Evolutionary conservation across 805 yeast genomes (phyloP).

Genomic region (Blastobotrys muscicola): DNA sequence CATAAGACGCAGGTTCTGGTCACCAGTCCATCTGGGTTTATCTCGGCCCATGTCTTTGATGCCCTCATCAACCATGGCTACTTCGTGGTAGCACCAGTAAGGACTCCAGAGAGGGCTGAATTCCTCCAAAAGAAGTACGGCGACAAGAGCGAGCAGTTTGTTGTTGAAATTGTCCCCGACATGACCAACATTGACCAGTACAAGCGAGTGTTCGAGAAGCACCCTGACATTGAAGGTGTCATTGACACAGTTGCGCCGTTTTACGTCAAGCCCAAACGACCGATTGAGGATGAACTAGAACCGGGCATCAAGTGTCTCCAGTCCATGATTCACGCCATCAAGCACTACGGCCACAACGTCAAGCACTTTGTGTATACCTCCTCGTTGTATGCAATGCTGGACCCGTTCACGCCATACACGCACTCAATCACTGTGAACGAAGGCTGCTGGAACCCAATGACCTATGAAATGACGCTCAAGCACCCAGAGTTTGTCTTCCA

Average conservation of each 20-base stretch:
- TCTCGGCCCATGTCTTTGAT: slow-evolving; percentile 39
- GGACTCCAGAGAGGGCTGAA: slow-evolving; percentile 35
- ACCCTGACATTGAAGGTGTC: slow-evolving; percentile 39
- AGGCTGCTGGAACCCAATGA: slow-evolving; percentile 19
- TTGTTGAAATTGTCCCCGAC: slow-evolving; percentile 22
- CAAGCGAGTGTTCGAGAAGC: too few relatives aligned
- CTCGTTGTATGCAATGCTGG: slow-evolving; percentile 44
- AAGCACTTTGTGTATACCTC: slow-evolving; percentile 40
- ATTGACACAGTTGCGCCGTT: slow-evolving; percentile 35
- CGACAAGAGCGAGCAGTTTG: slow-evolving; percentile 9
- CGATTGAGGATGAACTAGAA: slow-evolving; percentile 33
- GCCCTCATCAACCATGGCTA: slow-evolving; percentile 32
- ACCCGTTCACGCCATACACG: slow-evolving; percentile 19
- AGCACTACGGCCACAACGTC: slow-evolving; percentile 31
- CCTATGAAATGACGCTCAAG: slow-evolving; percentile 19
- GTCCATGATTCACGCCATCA: slow-evolving; percentile 34
- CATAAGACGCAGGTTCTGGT: slow-evolving; percentile 25
- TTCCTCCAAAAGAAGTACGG: slow-evolving; percentile 14
- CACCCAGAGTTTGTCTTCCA: slow-evolving; percentile 13
- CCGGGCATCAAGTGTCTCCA: slow-evolving; percentile 44
- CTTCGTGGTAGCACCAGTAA: slow-evolving; percentile 38
- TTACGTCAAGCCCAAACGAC: slow-evolving; percentile 26
- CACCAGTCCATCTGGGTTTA: slow-evolving; percentile 44
- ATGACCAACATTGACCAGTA: slow-evolving; percentile 29
- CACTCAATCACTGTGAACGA: neutral